These are phyloP conservation scores for Friedmanniomyces endolithicus DNA, from an alignment of 495 filamentous ascomycete species.

Conservation along the genomic window DNA sequence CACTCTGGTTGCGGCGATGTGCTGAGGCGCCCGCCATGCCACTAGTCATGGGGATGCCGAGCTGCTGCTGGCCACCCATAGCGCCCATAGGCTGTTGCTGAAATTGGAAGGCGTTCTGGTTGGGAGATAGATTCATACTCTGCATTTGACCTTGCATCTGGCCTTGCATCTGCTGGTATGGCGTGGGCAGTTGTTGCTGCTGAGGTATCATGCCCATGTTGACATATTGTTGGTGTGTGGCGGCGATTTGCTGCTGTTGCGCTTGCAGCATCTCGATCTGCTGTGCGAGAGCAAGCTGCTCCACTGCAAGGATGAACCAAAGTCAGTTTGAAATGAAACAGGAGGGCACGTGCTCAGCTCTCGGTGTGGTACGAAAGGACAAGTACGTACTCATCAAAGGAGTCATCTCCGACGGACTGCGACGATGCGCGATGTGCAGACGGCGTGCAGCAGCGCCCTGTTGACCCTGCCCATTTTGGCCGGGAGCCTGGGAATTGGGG, in stretches of 20 bases:
- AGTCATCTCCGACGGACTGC: constrained; percentile 94
- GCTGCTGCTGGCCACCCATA: constrained; percentile 49
- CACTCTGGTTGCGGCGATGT: constrained; percentile 96
- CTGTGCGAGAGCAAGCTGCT: constrained; percentile 97
- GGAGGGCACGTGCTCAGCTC: too few species aligned
- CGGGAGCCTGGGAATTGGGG: background rate
- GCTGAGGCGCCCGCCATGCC: constrained; percentile 67
- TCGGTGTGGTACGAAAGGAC: background rate
- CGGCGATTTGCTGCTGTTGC: constrained; percentile 95
- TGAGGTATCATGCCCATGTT: constrained; percentile 89
- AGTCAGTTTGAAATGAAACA: background rate
- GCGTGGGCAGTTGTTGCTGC: constrained; percentile 58
- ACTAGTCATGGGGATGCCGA: constrained; percentile 47
- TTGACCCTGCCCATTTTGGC: constrained; percentile 62
- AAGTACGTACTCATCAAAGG: constrained; percentile 88
- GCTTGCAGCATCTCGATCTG: constrained; percentile 96
- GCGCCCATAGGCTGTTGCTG: constrained; percentile 51
- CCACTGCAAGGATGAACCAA: constrained; percentile 39
- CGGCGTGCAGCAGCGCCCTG: constrained; percentile 71
- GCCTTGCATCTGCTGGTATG: constrained; percentile 57
- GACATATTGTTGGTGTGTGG: constrained; percentile 90
- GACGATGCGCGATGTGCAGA: constrained; percentile 92
- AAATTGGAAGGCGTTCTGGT: constrained; percentile 78
- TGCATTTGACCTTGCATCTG: constrained; percentile 51
- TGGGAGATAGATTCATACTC: constrained; percentile 73